Base-by-base conservation (phyloP, 2,329 filamentous ascomycete genomes). In the Exophiala lecanii-corni region DNA sequence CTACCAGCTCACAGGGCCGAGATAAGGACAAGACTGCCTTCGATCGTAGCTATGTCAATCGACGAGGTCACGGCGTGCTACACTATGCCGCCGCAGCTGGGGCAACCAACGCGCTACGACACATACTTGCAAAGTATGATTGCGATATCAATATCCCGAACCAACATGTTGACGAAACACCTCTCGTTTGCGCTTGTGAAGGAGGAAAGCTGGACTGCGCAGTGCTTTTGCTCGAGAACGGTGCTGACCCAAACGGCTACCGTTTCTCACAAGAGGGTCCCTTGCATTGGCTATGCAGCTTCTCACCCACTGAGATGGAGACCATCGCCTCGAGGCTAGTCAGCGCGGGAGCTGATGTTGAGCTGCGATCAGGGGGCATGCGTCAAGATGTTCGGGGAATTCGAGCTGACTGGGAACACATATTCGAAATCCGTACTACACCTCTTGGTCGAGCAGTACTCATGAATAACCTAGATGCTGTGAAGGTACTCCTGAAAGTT, bases 271-370 rank as follows among this genome's bases (percentile, higher is more conserved):
- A 35, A 19, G 38, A 41, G 16, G 38, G 21, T 6, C 38, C 38
- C 5, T 41, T 41, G 38, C 38, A 41, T 41, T 41, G 38, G 38
- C 28, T 41, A 33, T 41, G 21, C 23, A 41, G 38, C 16, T 41
- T 41, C 28, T 15, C 18, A 4, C 16, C 23, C 3, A 18, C 3
- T 18, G 38, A 41, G 13, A 41, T 41, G 38, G 38, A 16, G 9
- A 19, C 23, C 10, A 36, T 41, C 26, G 16, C 23, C 23, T 18
- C 16, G 12, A 19, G 18, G 10, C 21, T 41, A 4, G 16, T 41
- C 3, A 13, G 13, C 15, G 26, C 23, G 16, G 38, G 38, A 12
- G 38, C 38, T 19, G 26, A 33, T 19, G 6, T 28, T 4, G 38
- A 41, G 23, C 23, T 19, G 16, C 7, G 23, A 5, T 33, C 38